Evolutionary conservation across 2,329 filamentous ascomycete genomes (phyloP).

Genomic region (Triangularia verruculosa): DNA sequence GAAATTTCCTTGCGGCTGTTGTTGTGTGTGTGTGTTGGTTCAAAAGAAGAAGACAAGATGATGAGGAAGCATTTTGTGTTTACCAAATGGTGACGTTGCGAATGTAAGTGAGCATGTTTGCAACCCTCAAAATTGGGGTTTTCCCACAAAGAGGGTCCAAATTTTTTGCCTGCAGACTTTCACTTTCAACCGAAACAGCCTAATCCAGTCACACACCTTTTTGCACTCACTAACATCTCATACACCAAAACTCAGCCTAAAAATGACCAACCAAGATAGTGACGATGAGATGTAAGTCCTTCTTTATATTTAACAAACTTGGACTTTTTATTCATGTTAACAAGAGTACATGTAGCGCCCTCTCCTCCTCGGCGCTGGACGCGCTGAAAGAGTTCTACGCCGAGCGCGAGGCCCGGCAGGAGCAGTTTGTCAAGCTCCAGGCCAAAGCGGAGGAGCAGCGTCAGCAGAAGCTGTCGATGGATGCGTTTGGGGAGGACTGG

Average conservation of each 20-base stretch:
- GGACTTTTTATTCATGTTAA: not conserved
- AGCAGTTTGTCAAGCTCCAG: slow-evolving; percentile 67
- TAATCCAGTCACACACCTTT: slow-evolving; percentile 12
- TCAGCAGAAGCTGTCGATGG: slow-evolving; percentile 52
- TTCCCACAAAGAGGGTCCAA: not conserved
- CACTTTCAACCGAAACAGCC: not conserved
- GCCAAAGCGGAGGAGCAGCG: slow-evolving; percentile 54
- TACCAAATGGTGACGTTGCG: too few relatives aligned
- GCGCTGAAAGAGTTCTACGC: slow-evolving; percentile 72
- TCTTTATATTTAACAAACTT: too few relatives aligned
- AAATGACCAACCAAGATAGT: slow-evolving; percentile 32
- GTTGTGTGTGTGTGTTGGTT: too few relatives aligned
- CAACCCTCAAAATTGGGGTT: not conserved
- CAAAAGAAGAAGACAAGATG: slow-evolving; percentile 20
- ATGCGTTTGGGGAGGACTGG: slow-evolving; percentile 76
- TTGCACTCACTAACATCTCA: slow-evolving; percentile 10
- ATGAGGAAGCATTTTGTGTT: too few relatives aligned
- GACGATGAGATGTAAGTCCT: slow-evolving; percentile 40
- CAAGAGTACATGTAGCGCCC: slow-evolving; percentile 42
- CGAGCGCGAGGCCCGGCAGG: slow-evolving; percentile 65
- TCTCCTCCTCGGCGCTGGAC: slow-evolving; percentile 64
- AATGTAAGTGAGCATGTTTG: not conserved
- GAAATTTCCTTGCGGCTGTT: slow-evolving; percentile 28
- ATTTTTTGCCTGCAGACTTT: slow-evolving; percentile 1
- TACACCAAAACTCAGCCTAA: not conserved